Evolutionary conservation across 75 land plant species (phyloP).

Genomic region (Selaginella moellendorffii): DNA sequence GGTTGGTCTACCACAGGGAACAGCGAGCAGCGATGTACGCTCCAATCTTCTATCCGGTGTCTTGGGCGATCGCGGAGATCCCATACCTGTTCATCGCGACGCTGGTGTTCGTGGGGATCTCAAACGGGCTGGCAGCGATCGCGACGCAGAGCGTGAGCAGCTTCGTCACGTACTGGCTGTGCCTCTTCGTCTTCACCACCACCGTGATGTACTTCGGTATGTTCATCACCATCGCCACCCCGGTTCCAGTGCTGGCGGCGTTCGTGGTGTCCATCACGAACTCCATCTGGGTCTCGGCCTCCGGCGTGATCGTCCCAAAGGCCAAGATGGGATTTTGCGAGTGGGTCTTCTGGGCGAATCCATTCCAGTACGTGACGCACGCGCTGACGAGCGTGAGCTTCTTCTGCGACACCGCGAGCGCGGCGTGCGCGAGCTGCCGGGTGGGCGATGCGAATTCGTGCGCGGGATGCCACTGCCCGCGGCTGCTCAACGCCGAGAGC

Average conservation of each 20-base stretch:
- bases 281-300: conserved; percentile 1
- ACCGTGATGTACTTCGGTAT: not conserved
- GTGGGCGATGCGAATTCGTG: not conserved
- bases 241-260: not conserved
- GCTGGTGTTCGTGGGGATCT: conserved; percentile 3
- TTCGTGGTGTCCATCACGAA: not conserved
- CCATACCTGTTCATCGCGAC: not conserved
- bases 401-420: not conserved
- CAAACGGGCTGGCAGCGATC: not conserved
- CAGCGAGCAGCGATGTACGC: not conserved
- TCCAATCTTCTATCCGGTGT: not conserved
- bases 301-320: conserved; percentile 4
- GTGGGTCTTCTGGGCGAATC: conserved; percentile 8
- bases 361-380: not conserved
- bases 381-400: not conserved
- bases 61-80: not conserved
- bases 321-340: not conserved
- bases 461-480: not conserved
- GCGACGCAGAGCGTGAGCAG: not conserved
- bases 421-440: not conserved
- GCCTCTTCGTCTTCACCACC: conserved; percentile 1
- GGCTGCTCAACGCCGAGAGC: conserved; percentile 3
- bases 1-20: conserved; percentile 3
- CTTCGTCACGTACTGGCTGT: not conserved
- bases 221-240: not conserved